Evolutionary conservation across 805 yeast species (phyloP), one percentile per base, ranked within the genome.

Genomic region (Vanderwaltozyma verrucispora): DNA sequence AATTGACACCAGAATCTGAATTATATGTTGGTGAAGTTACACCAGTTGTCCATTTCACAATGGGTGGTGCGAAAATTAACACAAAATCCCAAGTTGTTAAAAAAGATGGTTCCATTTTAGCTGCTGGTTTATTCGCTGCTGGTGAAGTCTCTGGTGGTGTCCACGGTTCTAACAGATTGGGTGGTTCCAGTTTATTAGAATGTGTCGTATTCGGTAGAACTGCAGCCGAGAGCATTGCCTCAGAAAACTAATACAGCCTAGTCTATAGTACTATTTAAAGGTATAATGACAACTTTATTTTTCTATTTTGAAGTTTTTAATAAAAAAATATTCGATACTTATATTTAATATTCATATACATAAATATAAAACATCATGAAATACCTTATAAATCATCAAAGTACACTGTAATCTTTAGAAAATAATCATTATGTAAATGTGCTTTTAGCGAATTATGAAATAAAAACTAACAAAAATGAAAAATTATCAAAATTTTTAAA

Each of bases 121-220:
- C 70, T 3, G 46, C 57, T 1, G 76, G 77, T 13, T 49, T 77
- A 11, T 77, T 62, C 54, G 83, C 82, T 0, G 74, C 72, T 15
- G 86, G 85, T 11, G 85, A 78, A 51, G 71, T 74, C 14, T 71
- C 78, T 28, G 85, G 83, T 14, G 85, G 83, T 28, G 72, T 77
- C 3, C 84, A 77, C 53, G 85, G 85, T 5, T 65, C 63, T 11
- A 74, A 75, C 48, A 66, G 83, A 54, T 57, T 78, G 20, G 77
- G 75, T 24, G 82, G 81, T 1, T 68, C 76, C 7, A 68, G 76
- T 31, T 58, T 76, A 31, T 54, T 75, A 23, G 77, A 72, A 45
- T 74, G 80, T 61, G 80, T 74, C 5, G 80, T 75, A 0, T 76
- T 70, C 54, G 80, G 80, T 2, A 64, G 65, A 40, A 63, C 67